phyloP scores from a whole-genome alignment of 805 yeast species.

The Brettanomyces naardenensis region DNA sequence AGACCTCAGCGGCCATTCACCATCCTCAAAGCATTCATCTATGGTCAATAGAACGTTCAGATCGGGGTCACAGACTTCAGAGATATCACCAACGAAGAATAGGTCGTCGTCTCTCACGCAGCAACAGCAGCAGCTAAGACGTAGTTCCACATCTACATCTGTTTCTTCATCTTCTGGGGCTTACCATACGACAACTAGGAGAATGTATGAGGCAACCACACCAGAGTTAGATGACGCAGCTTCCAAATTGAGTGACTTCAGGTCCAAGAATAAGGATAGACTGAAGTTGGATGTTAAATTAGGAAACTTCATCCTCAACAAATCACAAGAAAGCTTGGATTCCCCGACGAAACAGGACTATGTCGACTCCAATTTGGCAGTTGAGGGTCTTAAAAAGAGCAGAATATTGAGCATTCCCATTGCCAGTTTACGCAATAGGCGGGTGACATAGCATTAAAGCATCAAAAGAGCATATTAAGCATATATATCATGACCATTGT shows the following conservation, averaged over 20 bases:
- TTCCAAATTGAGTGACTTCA: conserved; percentile 20
- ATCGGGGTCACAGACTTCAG: conserved; percentile 22
- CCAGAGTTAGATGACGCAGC: conserved; percentile 22
- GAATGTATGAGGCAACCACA: too few relatives aligned
- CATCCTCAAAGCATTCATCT: conserved; percentile 24
- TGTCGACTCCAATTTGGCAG: neutral
- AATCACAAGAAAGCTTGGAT: conserved; percentile 18
- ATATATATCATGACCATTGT: too few relatives aligned
- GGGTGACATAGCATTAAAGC: neutral
- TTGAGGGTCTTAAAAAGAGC: conserved; percentile 1
- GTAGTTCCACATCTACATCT: neutral
- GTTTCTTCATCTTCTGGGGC: conserved; percentile 4
- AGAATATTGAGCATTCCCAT: conserved; percentile 4
- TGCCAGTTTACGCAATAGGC: conserved; percentile 1
- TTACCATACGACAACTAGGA: neutral
- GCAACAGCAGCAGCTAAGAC: conserved; percentile 5
- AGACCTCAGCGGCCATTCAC: conserved; percentile 14
- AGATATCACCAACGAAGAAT: conserved; percentile 14
- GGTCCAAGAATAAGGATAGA: conserved; percentile 22
- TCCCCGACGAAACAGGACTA: conserved; percentile 3
- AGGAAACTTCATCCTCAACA: conserved; percentile 15
- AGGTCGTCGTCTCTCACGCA: neutral
- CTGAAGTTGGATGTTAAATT: conserved; percentile 22
- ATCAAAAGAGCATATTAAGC: too few relatives aligned
- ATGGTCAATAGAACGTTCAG: conserved; percentile 27